These are phyloP conservation scores for Suillus occidentalis DNA, from an alignment of 768 basidiomycete species.

Conservation along the genomic window DNA sequence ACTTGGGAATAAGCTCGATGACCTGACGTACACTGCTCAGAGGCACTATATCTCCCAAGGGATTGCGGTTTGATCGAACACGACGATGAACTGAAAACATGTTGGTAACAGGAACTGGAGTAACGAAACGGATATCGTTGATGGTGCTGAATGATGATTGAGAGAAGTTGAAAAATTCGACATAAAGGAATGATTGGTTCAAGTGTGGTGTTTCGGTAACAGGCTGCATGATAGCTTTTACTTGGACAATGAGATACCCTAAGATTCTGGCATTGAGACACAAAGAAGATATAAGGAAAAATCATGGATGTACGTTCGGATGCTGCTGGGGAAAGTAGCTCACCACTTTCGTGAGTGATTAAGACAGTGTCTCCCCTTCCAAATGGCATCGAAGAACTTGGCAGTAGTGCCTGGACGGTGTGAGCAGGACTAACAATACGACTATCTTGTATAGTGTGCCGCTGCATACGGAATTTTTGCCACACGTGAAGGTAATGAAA, in stretches of 20 bases:
- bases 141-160: not conserved
- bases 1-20: slow-evolving; percentile 7
- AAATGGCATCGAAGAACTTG: not conserved
- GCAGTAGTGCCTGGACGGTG: slow-evolving; percentile 14
- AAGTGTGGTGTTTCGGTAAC: not conserved
- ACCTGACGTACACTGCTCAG: slow-evolving; percentile 3
- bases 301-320: not conserved
- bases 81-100: slow-evolving; percentile 1
- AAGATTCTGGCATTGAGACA: no score
- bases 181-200: not conserved
- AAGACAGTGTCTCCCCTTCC: slow-evolving; percentile 10
- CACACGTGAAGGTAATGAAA: slow-evolving; percentile 10
- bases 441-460: slow-evolving; percentile 3
- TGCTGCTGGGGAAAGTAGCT: not conserved
- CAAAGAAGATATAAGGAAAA: no score
- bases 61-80: not conserved
- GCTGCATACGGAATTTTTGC: slow-evolving; percentile 12
- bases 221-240: slow-evolving; percentile 6
- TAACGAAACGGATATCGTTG: not conserved
- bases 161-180: slow-evolving; percentile 6
- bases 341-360: slow-evolving; percentile 9
- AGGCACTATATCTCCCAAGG: slow-evolving; percentile 2
- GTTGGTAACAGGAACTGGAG: not conserved
- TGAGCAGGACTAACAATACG: slow-evolving; percentile 2
- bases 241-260: slow-evolving; percentile 7